Base-by-base conservation (phyloP, 768 basidiomycete species). In the Strobilomyces dryophilus region DNA sequence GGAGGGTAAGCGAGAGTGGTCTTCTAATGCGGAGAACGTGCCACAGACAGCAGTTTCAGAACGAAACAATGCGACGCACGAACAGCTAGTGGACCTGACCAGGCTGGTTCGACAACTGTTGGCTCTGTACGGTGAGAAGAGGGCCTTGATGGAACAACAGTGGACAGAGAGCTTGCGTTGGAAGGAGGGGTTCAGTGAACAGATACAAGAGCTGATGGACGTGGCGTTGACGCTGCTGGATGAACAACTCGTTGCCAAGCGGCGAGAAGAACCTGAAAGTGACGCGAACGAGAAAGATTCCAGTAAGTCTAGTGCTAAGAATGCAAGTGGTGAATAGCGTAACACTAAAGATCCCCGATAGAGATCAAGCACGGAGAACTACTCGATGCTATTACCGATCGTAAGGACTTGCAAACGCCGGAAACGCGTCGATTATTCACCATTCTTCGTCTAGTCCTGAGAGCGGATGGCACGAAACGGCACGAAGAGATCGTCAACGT, bases 101-200 rank as follows among this genome's bases (percentile, higher is more conserved):
- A 83, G 84, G 57, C 60, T 88, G 37, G 74, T 89, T 9, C 80
- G 83, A 45, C 80, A 82, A 50, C 80, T 85, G 54, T 72, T 79
- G 3, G 77, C 81, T 21, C 12, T 34, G 27, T 14, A 45, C 20
- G 20, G 18, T 12, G 44, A 32, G 44, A 45, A 45, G 29, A 9
- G 10, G 27, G n/a, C n/a, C n/a, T 21, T 32, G 17, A 31, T 32
- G n/a, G 29, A 18, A 20, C 44, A 45, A 32, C 29, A 20, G n/a
- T 45, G 29, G 29, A 11, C 44, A 29, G 42, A 43, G 26, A 29
- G 14, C 5, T 9, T 43, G 18, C 17, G 8, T 20, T 32, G 44
- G 44, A 32, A 32, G 18, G 44, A 18, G 5, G 44, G 32, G 10
- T 26, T 18, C 8, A 26, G 18, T 32, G 27, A n/a, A 20, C 44